Percentiles rank a stretch among this genome's conserved stretches.
phyloP scores from a whole-genome alignment of 2,329 filamentous ascomycete genomes.

The Scopulariopsis brevicaulis region DNA sequence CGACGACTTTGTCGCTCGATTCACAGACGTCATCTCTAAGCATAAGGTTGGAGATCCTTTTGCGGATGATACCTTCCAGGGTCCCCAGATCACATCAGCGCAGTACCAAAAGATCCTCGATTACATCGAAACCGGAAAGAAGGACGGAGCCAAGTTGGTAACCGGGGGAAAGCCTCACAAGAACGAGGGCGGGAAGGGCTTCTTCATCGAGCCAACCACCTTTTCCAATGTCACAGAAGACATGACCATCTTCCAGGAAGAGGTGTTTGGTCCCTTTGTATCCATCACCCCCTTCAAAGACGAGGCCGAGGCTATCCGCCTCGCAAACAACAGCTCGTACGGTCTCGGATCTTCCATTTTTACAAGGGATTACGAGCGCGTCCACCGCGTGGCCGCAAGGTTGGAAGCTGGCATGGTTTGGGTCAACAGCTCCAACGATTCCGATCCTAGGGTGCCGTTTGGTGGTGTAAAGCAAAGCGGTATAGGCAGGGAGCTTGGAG shows the following conservation, averaged over 20 bases:
- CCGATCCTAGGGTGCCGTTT: conserved; percentile 10
- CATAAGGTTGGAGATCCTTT: conserved; percentile 22
- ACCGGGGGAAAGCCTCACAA: conserved; percentile 13
- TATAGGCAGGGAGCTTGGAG: too few relatives aligned
- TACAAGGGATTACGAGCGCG: conserved; percentile 37
- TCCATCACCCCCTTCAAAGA: conserved; percentile 33
- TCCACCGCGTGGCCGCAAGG: conserved; percentile 32
- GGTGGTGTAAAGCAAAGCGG: conserved; percentile 6
- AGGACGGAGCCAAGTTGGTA: conserved; percentile 17
- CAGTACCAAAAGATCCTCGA: conserved; percentile 34
- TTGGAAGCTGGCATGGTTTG: conserved; percentile 51
- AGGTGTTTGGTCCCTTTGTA: conserved; percentile 54
- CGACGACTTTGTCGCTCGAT: conserved; percentile 44
- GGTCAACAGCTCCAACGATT: conserved; percentile 37
- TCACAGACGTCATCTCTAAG: conserved; percentile 32
- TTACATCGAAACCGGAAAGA: conserved; percentile 33
- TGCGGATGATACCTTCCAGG: conserved; percentile 19
- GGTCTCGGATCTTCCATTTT: conserved; percentile 46
- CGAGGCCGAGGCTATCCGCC: conserved; percentile 18
- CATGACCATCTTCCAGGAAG: conserved; percentile 41
- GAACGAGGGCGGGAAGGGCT: conserved; percentile 16
- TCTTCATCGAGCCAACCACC: conserved; percentile 17
- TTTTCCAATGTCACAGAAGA: conserved; percentile 15
- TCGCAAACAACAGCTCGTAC: conserved; percentile 33
- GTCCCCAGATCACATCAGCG: conserved; percentile 36